Evolutionary conservation across 2,329 filamentous ascomycete genomes (phyloP).

Genomic region (Colletotrichum theobromicola): DNA sequence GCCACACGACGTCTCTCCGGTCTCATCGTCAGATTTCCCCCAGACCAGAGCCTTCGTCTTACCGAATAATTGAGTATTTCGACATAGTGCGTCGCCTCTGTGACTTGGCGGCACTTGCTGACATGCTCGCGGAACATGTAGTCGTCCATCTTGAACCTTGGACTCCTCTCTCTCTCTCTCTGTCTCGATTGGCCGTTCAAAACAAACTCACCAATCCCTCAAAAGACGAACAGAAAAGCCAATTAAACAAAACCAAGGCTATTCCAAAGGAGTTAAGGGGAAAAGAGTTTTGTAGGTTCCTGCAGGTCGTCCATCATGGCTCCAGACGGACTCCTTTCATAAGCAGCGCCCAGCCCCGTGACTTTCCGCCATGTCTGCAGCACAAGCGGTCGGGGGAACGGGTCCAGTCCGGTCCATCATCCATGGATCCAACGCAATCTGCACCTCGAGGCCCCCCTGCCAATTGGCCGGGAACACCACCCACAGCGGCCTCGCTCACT

Average conservation of each 20-base stretch:
- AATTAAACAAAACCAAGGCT: background rate
- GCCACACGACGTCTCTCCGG: background rate
- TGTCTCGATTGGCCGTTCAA: constrained; percentile 4
- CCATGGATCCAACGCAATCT: background rate
- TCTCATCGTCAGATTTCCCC: background rate
- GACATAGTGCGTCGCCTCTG: constrained; percentile 59
- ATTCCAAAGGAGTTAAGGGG: background rate
- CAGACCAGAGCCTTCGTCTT: constrained; percentile 25
- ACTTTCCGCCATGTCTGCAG: constrained; percentile 16
- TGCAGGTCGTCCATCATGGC: constrained; percentile 14
- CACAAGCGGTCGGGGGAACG: background rate
- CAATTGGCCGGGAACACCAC: constrained; percentile 1
- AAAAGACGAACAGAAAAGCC: background rate
- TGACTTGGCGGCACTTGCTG: constrained; percentile 50
- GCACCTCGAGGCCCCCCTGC: background rate
- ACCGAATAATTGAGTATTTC: constrained; percentile 67
- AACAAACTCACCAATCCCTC: background rate
- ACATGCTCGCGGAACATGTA: constrained; percentile 60
- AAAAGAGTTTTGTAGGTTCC: constrained; percentile 13
- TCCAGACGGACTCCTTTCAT: constrained; percentile 20
- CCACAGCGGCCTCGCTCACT: background rate
- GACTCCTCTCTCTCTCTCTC: constrained; percentile 4
- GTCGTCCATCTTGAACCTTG: constrained; percentile 56
- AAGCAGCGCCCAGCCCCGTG: constrained; percentile 22
- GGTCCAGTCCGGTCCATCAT: constrained; percentile 15